These are phyloP conservation scores for Colletotrichum siamense DNA, from an alignment of 2,329 filamentous ascomycete species.

Conservation along the genomic window DNA sequence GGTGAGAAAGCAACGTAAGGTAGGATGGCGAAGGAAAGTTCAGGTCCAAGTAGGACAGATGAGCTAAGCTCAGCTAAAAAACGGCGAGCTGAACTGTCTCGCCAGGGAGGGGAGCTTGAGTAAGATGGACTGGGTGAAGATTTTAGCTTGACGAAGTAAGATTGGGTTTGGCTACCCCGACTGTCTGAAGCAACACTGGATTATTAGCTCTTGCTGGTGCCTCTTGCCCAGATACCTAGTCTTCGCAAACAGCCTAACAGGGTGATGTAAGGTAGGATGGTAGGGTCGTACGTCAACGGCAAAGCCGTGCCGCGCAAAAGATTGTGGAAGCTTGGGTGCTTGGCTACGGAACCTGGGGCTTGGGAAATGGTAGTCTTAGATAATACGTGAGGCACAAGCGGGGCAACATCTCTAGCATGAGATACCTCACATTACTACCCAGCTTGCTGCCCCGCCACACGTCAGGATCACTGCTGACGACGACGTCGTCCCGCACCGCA, in stretches of 20 bases:
- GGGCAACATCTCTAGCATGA: background rate
- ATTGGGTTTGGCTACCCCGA: background rate
- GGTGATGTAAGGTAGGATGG: background rate
- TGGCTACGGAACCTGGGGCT: background rate
- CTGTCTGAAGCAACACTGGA: background rate
- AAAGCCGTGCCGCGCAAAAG: conserved; percentile 8
- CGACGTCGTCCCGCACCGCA: background rate
- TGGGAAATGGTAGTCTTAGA: background rate
- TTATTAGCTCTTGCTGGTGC: background rate
- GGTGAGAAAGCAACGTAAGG: background rate
- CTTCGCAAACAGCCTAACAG: background rate
- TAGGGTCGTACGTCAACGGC: conserved; percentile 8
- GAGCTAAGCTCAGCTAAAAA: background rate
- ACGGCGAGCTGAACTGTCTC: background rate
- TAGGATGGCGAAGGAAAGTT: background rate
- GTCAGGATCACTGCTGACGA: conserved; percentile 16
- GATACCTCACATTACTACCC: background rate
- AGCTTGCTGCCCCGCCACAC: background rate
- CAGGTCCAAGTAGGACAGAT: background rate
- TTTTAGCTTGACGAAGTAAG: background rate
- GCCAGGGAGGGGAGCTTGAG: background rate
- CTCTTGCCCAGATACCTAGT: background rate
- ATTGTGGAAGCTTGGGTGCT: conserved; percentile 7
- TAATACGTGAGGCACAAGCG: background rate
- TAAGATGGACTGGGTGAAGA: background rate